Percentiles rank a stretch among this genome's conserved stretches.
These are phyloP conservation scores for Ceratocystis colombiana DNA, from an alignment of 2,329 filamentous ascomycete genomes.

Conservation along the genomic window DNA sequence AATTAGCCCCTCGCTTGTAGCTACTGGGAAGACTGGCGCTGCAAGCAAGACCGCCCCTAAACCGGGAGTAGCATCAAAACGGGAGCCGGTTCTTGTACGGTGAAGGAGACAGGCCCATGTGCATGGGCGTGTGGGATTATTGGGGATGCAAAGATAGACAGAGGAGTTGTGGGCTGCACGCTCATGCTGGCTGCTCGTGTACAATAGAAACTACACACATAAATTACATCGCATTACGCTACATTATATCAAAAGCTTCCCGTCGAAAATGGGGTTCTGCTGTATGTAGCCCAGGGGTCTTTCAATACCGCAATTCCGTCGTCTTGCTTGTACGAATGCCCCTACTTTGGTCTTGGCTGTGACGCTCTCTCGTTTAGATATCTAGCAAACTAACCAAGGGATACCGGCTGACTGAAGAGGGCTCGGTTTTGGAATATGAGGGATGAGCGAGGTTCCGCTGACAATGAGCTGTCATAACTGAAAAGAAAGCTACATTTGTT, in stretches of 20 bases:
- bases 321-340: too few relatives aligned
- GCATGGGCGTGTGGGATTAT: not conserved
- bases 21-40: not conserved
- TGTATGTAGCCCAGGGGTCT: not conserved
- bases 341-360: too few relatives aligned
- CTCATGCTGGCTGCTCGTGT: not conserved
- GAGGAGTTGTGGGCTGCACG: not conserved
- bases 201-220: constrained; percentile 6
- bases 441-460: too few relatives aligned
- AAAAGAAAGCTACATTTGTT: too few relatives aligned
- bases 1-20: not conserved
- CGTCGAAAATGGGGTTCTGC: not conserved
- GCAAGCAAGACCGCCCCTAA: not conserved
- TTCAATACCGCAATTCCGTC: not conserved
- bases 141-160: not conserved
- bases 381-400: too few relatives aligned
- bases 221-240: not conserved
- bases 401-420: too few relatives aligned
- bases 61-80: not conserved
- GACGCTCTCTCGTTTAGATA: too few relatives aligned
- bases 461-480: too few relatives aligned
- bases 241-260: not conserved
- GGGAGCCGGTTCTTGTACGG: constrained; percentile 4
- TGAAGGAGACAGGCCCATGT: constrained; percentile 1
- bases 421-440: too few relatives aligned